Evolutionary conservation across 805 yeast genomes (phyloP), one percentile per base, ranked within the genome.

Genomic region (Pichia thaimueangensis): DNA sequence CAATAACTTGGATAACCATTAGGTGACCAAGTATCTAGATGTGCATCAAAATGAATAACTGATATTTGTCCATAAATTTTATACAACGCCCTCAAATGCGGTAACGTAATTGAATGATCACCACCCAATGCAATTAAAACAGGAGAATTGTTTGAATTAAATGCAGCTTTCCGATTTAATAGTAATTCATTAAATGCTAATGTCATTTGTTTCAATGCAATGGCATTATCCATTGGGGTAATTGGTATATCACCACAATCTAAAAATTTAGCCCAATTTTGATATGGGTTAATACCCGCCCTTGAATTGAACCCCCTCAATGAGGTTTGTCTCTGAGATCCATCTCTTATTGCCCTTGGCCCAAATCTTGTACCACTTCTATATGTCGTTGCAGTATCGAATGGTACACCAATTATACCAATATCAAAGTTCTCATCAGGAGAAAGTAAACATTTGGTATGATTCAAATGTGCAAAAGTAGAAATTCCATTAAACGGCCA

Each of bases 281-380:
- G 52, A 50, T 73, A 75, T 2, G 80, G 80, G 45, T 75, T 75
- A 48, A 68, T 60, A 32, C 64, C 63, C 4, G 79, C 79, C 25
- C 80, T 54, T 38, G 70, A 71, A 50, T 85, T 85, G 66, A 76
- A 85, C 1, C 89, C 89, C 43, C 93, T 66, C 41, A 77, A 58
- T 2, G 79, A 59, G 3, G 77, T 75, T 57, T 85, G 94, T 50
- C 94, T 71, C 55, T 78, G 84, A 3, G 85, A 78, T 3, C 85
- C 84, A 2, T 71, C 64, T 49, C 89, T 64, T 39, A 82, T 79
- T 11, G 84, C 82, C 39, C 79, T 62, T 3, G 91, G 95, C 3
- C 95, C 95, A 61, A 85, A 85, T 41, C 95, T 64, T 2, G 94
- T 89, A 6, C 95, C 94, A 0, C 89, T 74, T 39, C 94, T 69